A percentile compares a stretch with the other conserved stretches of the same genome.
These are phyloP conservation scores for Wickerhamomyces chambardii DNA, from an alignment of 805 yeast species.

Conservation along the genomic window DNA sequence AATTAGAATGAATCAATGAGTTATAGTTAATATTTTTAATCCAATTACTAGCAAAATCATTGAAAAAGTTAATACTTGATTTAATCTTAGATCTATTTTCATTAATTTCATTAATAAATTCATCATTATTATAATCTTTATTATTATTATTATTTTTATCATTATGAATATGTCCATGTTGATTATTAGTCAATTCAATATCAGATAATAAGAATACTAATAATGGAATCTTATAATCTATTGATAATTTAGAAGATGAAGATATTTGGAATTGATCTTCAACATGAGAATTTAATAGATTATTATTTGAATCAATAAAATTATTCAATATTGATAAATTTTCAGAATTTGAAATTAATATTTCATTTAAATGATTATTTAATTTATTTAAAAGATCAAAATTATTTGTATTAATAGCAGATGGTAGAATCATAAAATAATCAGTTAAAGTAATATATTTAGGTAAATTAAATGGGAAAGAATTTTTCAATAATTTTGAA, in stretches of 20 bases:
- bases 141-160: neutral
- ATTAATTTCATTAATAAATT: slow-evolving; percentile 16
- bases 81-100: slow-evolving; percentile 4
- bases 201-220: slow-evolving; percentile 31
- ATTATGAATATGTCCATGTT: too few species aligned
- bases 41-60: slow-evolving; percentile 33
- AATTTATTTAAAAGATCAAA: too few species aligned
- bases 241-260: too few species aligned
- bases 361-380: slow-evolving; percentile 1
- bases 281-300: too few species aligned
- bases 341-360: too few species aligned
- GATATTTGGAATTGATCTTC: too few species aligned
- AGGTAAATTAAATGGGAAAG: slow-evolving; percentile 32
- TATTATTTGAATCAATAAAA: too few species aligned
- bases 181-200: too few species aligned
- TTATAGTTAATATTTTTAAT: slow-evolving; percentile 20
- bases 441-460: slow-evolving; percentile 24
- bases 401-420: slow-evolving; percentile 14
- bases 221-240: slow-evolving; percentile 19
- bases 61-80: slow-evolving; percentile 23
- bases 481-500: slow-evolving; percentile 18
- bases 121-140: slow-evolving; percentile 6
- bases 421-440: slow-evolving; percentile 29
- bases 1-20: slow-evolving; percentile 29
- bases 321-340: too few species aligned